Conservation (phyloP, 805 yeast genomes). For the Starmerella sp. region DNA sequence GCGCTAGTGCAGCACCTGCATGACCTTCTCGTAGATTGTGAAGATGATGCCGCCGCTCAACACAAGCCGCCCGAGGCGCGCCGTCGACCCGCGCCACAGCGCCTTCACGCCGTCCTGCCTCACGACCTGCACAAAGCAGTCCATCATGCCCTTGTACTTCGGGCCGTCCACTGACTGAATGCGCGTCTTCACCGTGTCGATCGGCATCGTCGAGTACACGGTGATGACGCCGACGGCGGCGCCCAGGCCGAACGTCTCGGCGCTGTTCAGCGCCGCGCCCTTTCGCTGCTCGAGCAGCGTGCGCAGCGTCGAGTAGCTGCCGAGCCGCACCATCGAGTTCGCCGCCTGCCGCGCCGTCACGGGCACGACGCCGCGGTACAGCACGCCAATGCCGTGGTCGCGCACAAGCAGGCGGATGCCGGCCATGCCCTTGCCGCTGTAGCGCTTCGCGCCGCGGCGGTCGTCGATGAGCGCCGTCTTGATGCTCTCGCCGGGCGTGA, state of each 20-base stretch:
- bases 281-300: conserved; percentile 24
- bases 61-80: conserved; percentile 82
- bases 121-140: conserved; percentile 73
- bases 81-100: conserved; percentile 98
- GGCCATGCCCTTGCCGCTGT: conserved; percentile 42
- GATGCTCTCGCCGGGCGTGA: conserved; percentile 94
- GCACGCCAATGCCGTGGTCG: conserved; percentile 73
- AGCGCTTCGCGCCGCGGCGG: conserved; percentile 57
- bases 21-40: conserved; percentile 86
- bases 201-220: conserved; percentile 87
- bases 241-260: conserved; percentile 77
- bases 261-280: conserved; percentile 58
- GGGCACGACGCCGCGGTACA: conserved; percentile 83
- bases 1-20: conserved; percentile 38
- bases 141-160: conserved; percentile 59
- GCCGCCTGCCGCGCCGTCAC: conserved; percentile 94
- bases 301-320: conserved; percentile 84
- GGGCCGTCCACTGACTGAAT: conserved; percentile 88
- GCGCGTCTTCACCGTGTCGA: conserved; percentile 89
- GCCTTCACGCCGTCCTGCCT: conserved; percentile 80
- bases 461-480: conserved; percentile 94
- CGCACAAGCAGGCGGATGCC: conserved; percentile 56
- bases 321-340: conserved; percentile 87
- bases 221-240: conserved; percentile 80
- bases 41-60: conserved; percentile 95